Conservation (phyloP, 805 yeast species). For the Metschnikowia santaceciliae region DNA sequence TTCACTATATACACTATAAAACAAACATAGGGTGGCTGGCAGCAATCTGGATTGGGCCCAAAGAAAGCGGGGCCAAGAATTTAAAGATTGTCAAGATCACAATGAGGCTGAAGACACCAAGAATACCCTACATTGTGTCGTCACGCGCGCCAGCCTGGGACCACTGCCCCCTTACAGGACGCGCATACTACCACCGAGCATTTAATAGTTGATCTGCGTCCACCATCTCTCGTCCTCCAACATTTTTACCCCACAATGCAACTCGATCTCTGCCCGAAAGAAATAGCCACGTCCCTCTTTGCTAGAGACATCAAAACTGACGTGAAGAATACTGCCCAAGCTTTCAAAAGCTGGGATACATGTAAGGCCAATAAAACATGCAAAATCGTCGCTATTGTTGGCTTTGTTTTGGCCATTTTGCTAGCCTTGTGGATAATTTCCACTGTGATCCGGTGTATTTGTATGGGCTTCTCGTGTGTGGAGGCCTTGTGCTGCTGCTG, state of each 20-base stretch:
- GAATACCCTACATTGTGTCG: neutral
- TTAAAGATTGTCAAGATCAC: neutral
- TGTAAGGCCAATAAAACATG: conserved; percentile 78
- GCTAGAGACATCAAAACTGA: conserved; percentile 12
- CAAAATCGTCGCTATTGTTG: conserved; percentile 72
- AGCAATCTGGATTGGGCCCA: neutral
- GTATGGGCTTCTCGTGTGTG: conserved; percentile 46
- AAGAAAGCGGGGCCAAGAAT: neutral
- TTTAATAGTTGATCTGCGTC: neutral
- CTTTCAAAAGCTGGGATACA: conserved; percentile 67
- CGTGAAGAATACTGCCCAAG: conserved; percentile 38
- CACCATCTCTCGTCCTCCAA: neutral
- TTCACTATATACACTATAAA: neutral
- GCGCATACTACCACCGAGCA: neutral
- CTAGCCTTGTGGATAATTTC: conserved; percentile 54
- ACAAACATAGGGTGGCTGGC: neutral
- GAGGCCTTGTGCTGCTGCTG: conserved; percentile 49
- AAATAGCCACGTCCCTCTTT: conserved; percentile 5
- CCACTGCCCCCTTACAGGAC: conserved; percentile 3
- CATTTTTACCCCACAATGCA: conserved; percentile 5
- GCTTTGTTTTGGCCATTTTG: conserved; percentile 56
- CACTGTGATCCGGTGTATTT: conserved; percentile 52
- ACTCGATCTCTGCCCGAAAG: conserved; percentile 12
- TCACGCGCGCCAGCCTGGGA: conserved; percentile 1
- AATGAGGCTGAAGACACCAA: neutral